Percentiles rank a stretch among this genome's conserved stretches.
These are phyloP conservation scores for Striga asiatica DNA, from an alignment of 257 asterid species.

Conservation along the genomic window DNA sequence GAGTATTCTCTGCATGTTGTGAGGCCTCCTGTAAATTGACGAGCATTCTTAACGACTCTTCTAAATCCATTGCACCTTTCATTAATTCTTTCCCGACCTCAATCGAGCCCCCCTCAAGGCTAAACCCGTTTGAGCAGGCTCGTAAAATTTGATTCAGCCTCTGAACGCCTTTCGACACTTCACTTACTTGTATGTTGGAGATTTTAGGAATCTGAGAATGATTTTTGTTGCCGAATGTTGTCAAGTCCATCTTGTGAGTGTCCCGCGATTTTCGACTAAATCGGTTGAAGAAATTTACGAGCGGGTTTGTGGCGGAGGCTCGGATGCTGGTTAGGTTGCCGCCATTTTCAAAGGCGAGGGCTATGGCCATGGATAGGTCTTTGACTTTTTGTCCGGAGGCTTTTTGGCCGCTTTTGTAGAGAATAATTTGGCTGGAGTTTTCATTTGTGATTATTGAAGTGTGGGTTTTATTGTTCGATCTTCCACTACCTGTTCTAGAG, in stretches of 20 bases:
- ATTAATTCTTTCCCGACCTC: slow-evolving; percentile 69
- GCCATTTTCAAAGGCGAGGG: slow-evolving; percentile 56
- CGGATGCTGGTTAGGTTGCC: slow-evolving; percentile 36
- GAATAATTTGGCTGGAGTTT: slow-evolving; percentile 54
- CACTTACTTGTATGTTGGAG: slow-evolving; percentile 51
- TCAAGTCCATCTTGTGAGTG: slow-evolving; percentile 27
- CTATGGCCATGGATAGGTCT: slow-evolving; percentile 56
- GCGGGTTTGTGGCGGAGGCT: slow-evolving; percentile 36
- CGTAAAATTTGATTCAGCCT: slow-evolving; percentile 60
- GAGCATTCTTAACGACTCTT: slow-evolving; percentile 69
- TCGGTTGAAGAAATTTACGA: slow-evolving; percentile 54
- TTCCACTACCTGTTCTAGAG: slow-evolving; percentile 30
- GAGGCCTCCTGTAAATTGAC: slow-evolving; percentile 61
- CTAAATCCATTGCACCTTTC: slow-evolving; percentile 79
- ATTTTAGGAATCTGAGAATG: slow-evolving; percentile 29
- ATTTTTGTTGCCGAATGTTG: slow-evolving; percentile 20
- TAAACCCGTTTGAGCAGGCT: slow-evolving; percentile 50
- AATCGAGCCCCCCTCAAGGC: slow-evolving; percentile 46
- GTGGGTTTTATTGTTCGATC: slow-evolving; percentile 23
- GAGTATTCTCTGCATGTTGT: slow-evolving; percentile 21
- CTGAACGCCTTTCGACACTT: slow-evolving; percentile 73
- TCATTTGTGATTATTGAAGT: slow-evolving; percentile 29
- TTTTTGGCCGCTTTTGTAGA: slow-evolving; percentile 40
- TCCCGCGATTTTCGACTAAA: slow-evolving; percentile 48
- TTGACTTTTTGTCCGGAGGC: slow-evolving; percentile 23